phyloP scores from a whole-genome alignment of 73 alveolate species.

The Uronychia binucleata region DNA sequence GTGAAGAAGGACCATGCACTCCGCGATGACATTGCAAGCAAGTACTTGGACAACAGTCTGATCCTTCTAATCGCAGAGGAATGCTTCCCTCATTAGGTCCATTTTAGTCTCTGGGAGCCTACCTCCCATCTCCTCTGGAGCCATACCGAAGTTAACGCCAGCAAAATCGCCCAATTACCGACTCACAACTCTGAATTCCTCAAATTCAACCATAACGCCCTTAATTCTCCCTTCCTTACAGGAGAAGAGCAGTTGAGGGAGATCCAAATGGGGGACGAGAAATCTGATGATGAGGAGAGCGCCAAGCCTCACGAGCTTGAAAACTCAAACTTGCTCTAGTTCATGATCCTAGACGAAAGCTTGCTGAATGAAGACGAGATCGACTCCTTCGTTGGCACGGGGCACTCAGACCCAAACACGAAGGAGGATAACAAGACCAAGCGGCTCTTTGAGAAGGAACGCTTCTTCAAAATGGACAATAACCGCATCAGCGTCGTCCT shows the following conservation, averaged over 20 bases:
- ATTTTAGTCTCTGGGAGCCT: conserved; percentile 31
- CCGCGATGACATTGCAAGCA: conserved; percentile 6
- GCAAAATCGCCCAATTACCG: neutral
- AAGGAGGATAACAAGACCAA: neutral
- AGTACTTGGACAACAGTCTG: conserved; percentile 37
- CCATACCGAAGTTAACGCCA: neutral
- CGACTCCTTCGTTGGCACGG: neutral
- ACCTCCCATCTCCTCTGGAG: conserved; percentile 25
- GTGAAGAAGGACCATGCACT: too few species aligned
- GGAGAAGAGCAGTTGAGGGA: neutral
- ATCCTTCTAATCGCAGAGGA: conserved; percentile 17
- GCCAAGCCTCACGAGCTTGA: neutral
- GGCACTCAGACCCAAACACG: neutral
- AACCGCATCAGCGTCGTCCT: neutral
- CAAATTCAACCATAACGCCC: neutral
- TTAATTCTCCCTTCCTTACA: neutral
- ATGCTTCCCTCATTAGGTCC: conserved; percentile 29
- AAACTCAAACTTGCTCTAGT: neutral
- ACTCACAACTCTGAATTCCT: neutral
- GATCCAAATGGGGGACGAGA: neutral
- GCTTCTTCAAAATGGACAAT: neutral
- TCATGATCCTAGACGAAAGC: neutral
- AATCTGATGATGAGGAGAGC: neutral
- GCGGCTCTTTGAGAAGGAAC: neutral
- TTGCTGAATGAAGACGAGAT: neutral